Conservation (phyloP, 768 basidiomycete genomes). For the Russula sp. region DNA sequence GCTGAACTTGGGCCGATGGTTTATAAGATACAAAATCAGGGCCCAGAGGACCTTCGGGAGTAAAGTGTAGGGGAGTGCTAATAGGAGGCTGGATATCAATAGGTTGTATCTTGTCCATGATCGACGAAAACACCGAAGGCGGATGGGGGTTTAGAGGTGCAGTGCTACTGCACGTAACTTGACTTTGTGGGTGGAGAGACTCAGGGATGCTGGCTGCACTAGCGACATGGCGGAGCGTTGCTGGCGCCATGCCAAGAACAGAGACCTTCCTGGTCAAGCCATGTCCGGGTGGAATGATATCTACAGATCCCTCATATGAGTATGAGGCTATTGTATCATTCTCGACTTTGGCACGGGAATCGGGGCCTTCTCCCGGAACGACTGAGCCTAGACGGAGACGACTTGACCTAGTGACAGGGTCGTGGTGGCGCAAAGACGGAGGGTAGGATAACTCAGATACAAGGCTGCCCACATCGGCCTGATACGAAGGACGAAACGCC, state of each 20-base stretch:
- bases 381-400: background rate
- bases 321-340: conserved; percentile 9
- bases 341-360: background rate
- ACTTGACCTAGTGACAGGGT: conserved; percentile 19
- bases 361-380: background rate
- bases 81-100: background rate
- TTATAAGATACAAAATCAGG: background rate
- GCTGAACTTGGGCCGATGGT: background rate
- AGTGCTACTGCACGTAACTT: conserved; percentile 9
- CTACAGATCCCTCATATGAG: conserved; percentile 8
- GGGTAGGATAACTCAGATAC: conserved; percentile 53
- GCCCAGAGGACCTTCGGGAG: conserved; percentile 2
- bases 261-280: conserved; percentile 26
- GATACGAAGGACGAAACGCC: conserved; percentile 29
- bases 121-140: background rate
- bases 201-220: background rate
- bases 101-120: background rate
- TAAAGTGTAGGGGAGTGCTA: background rate
- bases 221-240: conserved; percentile 27
- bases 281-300: background rate
- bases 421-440: conserved; percentile 20
- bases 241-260: conserved; percentile 31
- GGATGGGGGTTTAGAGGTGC: conserved; percentile 4
- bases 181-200: background rate
- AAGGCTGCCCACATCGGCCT: conserved; percentile 22